phyloP scores from a whole-genome alignment of 2,329 filamentous ascomycete species.

The Raffaelea ambrosiae region DNA sequence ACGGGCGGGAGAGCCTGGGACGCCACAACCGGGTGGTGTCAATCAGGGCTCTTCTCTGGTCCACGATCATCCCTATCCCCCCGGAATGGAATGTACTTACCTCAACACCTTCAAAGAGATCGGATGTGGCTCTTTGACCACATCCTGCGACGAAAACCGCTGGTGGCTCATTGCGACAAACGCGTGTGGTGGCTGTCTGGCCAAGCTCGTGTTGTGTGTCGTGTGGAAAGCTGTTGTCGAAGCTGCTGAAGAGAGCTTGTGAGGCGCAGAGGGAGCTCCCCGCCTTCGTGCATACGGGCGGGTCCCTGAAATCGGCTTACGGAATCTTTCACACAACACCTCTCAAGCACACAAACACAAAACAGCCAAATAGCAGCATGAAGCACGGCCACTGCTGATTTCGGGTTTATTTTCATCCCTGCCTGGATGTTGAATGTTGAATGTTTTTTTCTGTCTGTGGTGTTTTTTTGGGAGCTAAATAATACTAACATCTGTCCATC shows the following conservation, averaged over 20 bases:
- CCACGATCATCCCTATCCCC: neutral
- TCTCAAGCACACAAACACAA: neutral
- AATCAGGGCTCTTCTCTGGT: neutral
- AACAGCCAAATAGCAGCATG: too few species aligned
- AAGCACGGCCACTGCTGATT: too few species aligned
- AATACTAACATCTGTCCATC: too few species aligned
- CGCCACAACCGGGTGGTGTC: neutral
- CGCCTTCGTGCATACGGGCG: neutral
- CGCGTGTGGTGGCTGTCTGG: too few species aligned
- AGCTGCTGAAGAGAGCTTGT: too few species aligned
- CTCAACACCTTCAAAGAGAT: constrained; percentile 70
- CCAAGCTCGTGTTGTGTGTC: too few species aligned
- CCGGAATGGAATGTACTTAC: constrained; percentile 27
- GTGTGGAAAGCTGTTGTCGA: too few species aligned
- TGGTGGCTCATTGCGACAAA: constrained; percentile 45
- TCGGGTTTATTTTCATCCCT: too few species aligned
- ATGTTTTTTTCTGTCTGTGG: too few species aligned
- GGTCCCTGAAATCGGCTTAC: neutral
- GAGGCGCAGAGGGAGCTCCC: neutral
- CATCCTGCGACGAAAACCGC: constrained; percentile 46
- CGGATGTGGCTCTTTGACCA: constrained; percentile 65
- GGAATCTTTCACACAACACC: neutral
- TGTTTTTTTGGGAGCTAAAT: too few species aligned
- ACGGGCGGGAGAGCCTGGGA: constrained; percentile 65
- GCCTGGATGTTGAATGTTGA: too few species aligned